Evolutionary conservation across 768 basidiomycete genomes (phyloP).

Genomic region (Auricularia cornea): DNA sequence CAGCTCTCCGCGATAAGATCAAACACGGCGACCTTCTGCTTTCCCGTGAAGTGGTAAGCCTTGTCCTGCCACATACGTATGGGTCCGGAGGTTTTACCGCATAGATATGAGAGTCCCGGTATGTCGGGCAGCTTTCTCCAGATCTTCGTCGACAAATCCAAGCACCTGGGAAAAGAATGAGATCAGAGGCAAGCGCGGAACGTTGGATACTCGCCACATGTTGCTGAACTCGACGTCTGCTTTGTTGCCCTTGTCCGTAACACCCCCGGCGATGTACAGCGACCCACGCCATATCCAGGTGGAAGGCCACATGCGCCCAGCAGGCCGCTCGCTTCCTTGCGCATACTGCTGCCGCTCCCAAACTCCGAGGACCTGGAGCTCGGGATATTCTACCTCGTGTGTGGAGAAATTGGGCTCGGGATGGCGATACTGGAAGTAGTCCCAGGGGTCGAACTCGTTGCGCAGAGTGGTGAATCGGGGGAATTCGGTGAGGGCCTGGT

Average conservation of each 20-base stretch:
- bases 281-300: constrained; percentile 18
- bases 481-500: background rate
- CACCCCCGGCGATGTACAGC: constrained; percentile 6
- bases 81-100: constrained; percentile 1
- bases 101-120: background rate
- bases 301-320: constrained; percentile 18
- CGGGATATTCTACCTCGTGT: background rate
- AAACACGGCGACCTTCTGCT: constrained; percentile 23
- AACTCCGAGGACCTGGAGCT: constrained; percentile 28
- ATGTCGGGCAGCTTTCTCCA: constrained; percentile 14
- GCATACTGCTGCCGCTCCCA: constrained; percentile 24
- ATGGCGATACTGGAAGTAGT: background rate
- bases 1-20: constrained; percentile 30
- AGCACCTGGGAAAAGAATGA: constrained; percentile 11
- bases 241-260: constrained; percentile 5
- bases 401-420: background rate
- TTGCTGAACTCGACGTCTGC: background rate
- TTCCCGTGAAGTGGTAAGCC: constrained; percentile 32
- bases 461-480: background rate
- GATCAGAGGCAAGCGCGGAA: constrained; percentile 6
- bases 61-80: constrained; percentile 20
- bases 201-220: background rate
- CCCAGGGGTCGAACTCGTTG: background rate
- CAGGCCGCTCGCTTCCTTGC: constrained; percentile 20
- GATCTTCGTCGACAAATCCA: constrained; percentile 12